These are phyloP conservation scores for Boeremia exigua DNA, from an alignment of 2,329 filamentous ascomycete genomes.

Conservation along the genomic window DNA sequence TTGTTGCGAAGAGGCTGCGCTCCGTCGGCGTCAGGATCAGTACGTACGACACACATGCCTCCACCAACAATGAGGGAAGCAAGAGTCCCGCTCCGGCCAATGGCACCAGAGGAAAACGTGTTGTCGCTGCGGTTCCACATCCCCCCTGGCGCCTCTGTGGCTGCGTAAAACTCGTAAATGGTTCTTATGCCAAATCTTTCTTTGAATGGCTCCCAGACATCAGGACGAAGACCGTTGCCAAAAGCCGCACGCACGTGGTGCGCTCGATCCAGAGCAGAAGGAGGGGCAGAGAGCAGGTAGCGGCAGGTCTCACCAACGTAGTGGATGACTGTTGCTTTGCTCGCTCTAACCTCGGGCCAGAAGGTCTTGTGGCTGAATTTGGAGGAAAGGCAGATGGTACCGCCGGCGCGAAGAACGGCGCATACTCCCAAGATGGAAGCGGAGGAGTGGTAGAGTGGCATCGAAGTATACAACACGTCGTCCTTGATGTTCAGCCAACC, in stretches of 20 bases:
- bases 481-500: slow-evolving; percentile 36
- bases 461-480: slow-evolving; percentile 46
- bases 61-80: slow-evolving; percentile 59
- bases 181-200: slow-evolving; percentile 47
- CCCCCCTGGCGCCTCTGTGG: slow-evolving; percentile 62
- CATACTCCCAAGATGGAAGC: slow-evolving; percentile 41
- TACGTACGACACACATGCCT: slow-evolving; percentile 66
- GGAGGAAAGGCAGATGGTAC: slow-evolving; percentile 36
- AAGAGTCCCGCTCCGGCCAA: slow-evolving; percentile 73
- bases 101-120: slow-evolving; percentile 66
- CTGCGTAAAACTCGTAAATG: slow-evolving; percentile 50
- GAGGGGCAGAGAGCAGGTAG: slow-evolving; percentile 46
- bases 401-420: slow-evolving; percentile 34
- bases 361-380: slow-evolving; percentile 48
- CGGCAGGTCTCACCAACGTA: slow-evolving; percentile 51
- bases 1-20: slow-evolving; percentile 67
- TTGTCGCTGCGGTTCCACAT: slow-evolving; percentile 60
- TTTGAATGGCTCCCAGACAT: slow-evolving; percentile 51
- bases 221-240: slow-evolving; percentile 51
- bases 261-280: slow-evolving; percentile 37
- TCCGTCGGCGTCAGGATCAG: slow-evolving; percentile 68
- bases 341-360: slow-evolving; percentile 46
- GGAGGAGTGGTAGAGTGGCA: slow-evolving; percentile 48
- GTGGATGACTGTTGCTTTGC: slow-evolving; percentile 47
- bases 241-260: slow-evolving; percentile 43